Conservation (phyloP, 768 basidiomycete genomes). For the Calocybe cyanea region DNA sequence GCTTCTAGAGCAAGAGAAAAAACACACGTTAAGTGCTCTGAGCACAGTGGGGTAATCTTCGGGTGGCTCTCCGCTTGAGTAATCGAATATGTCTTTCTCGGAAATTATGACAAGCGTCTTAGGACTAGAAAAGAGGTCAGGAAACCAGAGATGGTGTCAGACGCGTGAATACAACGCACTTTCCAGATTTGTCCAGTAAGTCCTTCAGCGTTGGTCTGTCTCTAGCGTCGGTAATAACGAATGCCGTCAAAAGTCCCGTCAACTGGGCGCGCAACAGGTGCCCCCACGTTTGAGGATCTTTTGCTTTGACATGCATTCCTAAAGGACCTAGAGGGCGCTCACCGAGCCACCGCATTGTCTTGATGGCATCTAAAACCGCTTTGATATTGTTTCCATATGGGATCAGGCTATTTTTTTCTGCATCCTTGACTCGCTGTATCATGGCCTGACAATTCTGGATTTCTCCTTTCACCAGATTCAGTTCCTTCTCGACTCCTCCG, state of each 20-base stretch:
- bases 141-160: background rate
- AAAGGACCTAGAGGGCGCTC: constrained; percentile 73
- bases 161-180: constrained; percentile 42
- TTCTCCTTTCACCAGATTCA: constrained; percentile 28
- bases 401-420: constrained; percentile 54
- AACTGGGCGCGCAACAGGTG: constrained; percentile 63
- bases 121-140: constrained; percentile 27
- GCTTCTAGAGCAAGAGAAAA: background rate
- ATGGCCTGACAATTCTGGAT: constrained; percentile 46
- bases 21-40: constrained; percentile 72
- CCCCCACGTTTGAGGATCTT: constrained; percentile 62
- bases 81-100: constrained; percentile 80
- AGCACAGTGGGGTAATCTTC: constrained; percentile 65
- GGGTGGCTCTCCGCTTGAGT: constrained; percentile 66
- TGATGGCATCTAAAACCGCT: constrained; percentile 50
- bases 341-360: constrained; percentile 55
- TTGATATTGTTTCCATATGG: constrained; percentile 65
- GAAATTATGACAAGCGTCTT: constrained; percentile 57
- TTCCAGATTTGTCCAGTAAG: constrained; percentile 55
- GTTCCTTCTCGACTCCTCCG: constrained; percentile 28
- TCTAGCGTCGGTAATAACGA: constrained; percentile 66
- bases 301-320: constrained; percentile 72
- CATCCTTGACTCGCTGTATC: constrained; percentile 45
- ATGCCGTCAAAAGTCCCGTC: constrained; percentile 55
- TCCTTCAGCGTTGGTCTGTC: constrained; percentile 58